phyloP scores from a whole-genome alignment of 805 yeast species.

The Teunomyces aglyptinius region DNA sequence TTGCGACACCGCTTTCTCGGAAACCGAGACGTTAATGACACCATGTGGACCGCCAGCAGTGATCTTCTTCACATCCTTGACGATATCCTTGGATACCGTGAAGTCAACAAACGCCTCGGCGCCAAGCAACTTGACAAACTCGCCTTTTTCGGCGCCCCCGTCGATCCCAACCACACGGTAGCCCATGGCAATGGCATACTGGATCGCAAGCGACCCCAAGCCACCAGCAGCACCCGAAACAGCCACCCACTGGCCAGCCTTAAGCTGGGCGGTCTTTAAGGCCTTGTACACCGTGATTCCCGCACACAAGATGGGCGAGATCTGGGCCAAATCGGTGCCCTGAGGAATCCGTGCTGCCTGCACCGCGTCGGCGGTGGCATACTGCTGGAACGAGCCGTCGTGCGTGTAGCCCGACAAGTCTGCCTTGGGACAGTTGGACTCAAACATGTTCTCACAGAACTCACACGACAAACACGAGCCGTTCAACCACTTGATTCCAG shows the following conservation, averaged over 20 bases:
- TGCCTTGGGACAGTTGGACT: constrained; percentile 69
- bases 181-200: constrained; percentile 78
- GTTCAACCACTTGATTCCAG: constrained; percentile 84
- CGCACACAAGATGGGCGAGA: constrained; percentile 85
- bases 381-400: constrained; percentile 90
- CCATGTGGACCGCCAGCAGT: constrained; percentile 64
- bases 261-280: constrained; percentile 69
- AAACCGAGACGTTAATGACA: constrained; percentile 49
- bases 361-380: constrained; percentile 83
- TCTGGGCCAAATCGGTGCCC: constrained; percentile 70
- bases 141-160: constrained; percentile 63
- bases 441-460: constrained; percentile 63
- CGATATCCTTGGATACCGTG: constrained; percentile 47
- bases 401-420: constrained; percentile 77
- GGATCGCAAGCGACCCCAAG: constrained; percentile 70
- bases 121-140: constrained; percentile 56
- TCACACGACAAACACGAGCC: constrained; percentile 77
- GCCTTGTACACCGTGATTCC: constrained; percentile 93
- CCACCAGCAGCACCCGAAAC: constrained; percentile 82
- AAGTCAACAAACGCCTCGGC: constrained; percentile 66
- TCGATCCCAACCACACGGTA: constrained; percentile 69
- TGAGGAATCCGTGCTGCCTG: constrained; percentile 81
- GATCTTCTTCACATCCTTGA: constrained; percentile 39
- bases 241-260: constrained; percentile 74
- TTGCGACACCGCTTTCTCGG: constrained; percentile 50